Evolutionary conservation across 169 alveolate genomes (phyloP).

Genomic region (Amoebophrya sp.): DNA sequence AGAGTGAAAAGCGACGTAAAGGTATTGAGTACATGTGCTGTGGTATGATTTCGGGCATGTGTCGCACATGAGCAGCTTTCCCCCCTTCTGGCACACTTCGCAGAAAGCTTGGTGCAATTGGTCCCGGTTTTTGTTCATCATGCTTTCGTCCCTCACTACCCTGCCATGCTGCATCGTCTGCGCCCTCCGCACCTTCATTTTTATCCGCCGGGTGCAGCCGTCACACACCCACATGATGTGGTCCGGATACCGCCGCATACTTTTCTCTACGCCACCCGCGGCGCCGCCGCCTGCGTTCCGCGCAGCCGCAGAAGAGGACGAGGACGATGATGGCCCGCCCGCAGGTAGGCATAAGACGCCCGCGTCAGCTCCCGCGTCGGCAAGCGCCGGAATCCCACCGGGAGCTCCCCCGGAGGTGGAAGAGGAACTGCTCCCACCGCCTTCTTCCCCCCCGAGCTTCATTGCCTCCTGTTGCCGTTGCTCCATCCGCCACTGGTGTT

Average conservation of each 20-base stretch:
- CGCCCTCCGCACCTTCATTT: neutral
- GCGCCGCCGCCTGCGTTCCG: no score
- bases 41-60: neutral
- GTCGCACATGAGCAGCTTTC: slow-evolving; percentile 6
- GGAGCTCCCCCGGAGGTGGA: no score
- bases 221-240: neutral
- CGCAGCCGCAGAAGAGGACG: no score
- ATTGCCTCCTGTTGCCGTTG: no score
- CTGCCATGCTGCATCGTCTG: neutral
- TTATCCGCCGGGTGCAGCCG: neutral
- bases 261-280: neutral
- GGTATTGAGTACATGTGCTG: neutral
- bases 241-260: neutral
- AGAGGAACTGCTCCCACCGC: no score
- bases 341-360: no score
- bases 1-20: neutral
- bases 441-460: no score
- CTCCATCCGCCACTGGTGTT: no score
- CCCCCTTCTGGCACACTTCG: slow-evolving; percentile 5
- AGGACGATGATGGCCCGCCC: no score
- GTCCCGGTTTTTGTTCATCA: no score
- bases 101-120: neutral
- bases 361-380: no score
- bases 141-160: neutral
- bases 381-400: no score